Evolutionary conservation across 2,329 filamentous ascomycete genomes (phyloP), one percentile per base, ranked within the genome.

Genomic region (Venturia carpophila): DNA sequence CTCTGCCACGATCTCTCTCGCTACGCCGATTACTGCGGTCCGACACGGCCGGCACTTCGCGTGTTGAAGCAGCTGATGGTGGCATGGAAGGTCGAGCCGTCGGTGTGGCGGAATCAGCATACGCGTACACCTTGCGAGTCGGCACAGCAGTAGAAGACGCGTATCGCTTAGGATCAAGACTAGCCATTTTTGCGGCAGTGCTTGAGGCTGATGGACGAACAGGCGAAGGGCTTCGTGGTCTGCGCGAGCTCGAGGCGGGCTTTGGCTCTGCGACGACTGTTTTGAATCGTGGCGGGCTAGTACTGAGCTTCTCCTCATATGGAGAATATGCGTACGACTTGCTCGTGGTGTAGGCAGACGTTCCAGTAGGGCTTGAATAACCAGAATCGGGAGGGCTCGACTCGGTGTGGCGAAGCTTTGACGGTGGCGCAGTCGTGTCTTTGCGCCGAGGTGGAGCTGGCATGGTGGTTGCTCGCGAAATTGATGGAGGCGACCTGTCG

Each of bases 151-250:
- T 6, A n/a, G 52, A 58, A n/a, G 52, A 37, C 21, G 45, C 21
- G 19, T 58, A 34, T 24, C 45, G 61, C n/a, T 63, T 21, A 5
- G 63, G 63, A 52, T 43, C 64, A 37, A 65, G 64, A 39, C n/a
- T 58, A 30, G 21, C 42, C 64, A 65, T 65, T 55, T 65, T 65
- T 17, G 52, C 43, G 39, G 64, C 64, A 34, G 47, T 58, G n/a
- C 17, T 64, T 15, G 60, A 47, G 13, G 27, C 30, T 7, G 52
- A 58, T 37, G 64, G 64, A 13, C 56, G 64, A 41, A 30, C 63
- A 39, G 52, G 47, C 39, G 63, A 64, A 42, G 63, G 52, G n/a
- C 47, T 58, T 37, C 30, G 52, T 34, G 52, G 39, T 34, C 37
- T 64, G 9, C 63, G 63, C 24, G 43, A 39, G 19, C 34, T 39